phyloP scores from a whole-genome alignment of 371 early-diverging fungal genomes.

The Circinella minor region DNA sequence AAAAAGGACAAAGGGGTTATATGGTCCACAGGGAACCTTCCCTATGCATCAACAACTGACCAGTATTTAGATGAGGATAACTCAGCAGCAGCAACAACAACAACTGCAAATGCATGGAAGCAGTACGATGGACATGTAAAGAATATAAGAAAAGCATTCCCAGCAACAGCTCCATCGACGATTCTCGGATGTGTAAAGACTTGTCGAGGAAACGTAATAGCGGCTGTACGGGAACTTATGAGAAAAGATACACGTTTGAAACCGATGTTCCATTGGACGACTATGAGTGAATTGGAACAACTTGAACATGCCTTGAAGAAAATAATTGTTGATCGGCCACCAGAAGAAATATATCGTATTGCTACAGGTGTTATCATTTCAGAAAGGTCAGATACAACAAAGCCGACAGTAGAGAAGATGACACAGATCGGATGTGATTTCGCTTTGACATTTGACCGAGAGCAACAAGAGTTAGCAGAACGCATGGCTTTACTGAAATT shows the following conservation, averaged over 20 bases:
- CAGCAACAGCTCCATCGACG: conserved; percentile 4
- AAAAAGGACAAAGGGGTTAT: conserved; percentile 19
- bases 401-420: conserved; percentile 8
- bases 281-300: conserved; percentile 29
- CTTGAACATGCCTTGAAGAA: not conserved
- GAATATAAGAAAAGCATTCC: conserved; percentile 23
- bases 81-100: conserved; percentile 28
- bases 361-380: conserved; percentile 44
- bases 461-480: conserved; percentile 35
- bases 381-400: conserved; percentile 10
- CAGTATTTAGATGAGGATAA: not conserved
- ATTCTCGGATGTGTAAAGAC: conserved; percentile 22
- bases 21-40: conserved; percentile 18
- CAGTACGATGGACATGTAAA: conserved; percentile 33
- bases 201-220: conserved; percentile 24
- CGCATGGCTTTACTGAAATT: conserved; percentile 33
- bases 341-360: conserved; percentile 25
- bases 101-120: conserved; percentile 43
- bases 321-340: not conserved
- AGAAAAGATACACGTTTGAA: conserved; percentile 22
- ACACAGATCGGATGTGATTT: conserved; percentile 46
- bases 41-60: conserved; percentile 2
- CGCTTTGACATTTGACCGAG: conserved; percentile 40
- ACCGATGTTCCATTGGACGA: conserved; percentile 29
- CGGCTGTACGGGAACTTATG: conserved; percentile 20